Base-by-base conservation (phyloP, 2,329 filamentous ascomycete genomes). In the Clarireedia monteithiana region DNA sequence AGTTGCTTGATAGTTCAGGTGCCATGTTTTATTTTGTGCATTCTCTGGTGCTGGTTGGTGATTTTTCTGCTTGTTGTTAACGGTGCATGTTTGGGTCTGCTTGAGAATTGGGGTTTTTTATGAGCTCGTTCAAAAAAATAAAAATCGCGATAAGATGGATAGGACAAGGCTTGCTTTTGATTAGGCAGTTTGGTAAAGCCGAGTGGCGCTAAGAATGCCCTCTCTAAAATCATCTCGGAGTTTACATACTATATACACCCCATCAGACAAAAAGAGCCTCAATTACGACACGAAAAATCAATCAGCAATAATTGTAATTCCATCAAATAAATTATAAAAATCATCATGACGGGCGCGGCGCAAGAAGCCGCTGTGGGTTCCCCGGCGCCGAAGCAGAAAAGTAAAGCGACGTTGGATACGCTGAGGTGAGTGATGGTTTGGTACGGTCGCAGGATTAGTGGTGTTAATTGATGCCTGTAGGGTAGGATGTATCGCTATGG, bases 321-420 rank as follows among this genome's bases (percentile, higher is more conserved):
- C 27, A 38, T 51, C 27, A 10, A 34, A 45, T 23, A 23, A 27
- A 38, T 55, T 6, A 7, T 23, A 30, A 47, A 50, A 57, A 63
- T 71, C 56, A 79, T 77, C 74, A 84, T 84, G 81, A 76, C 74
- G 58, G 75, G 74, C 15, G 74, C 75, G 55, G 74, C 72, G 42
- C 71, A 74, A 26, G 73, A 72, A 57, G 75, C 5, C n/a, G 36
- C 77, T 15, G 80, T 82, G 12, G 82, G 82, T 46, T 77, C 80
- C 15, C 77, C 81, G 60, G 77, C 75, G 38, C 79, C 80, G 2
- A 75, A 78, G 46, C 75, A 92, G 71, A 95, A 86, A 69, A 87
- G 91, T 55, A 85, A 85, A 68, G 91, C 91, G 64, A 96, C 91
- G 38, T 76, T 94, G 60, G 86, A 90, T 65, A 92, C 91, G 30